Base-by-base conservation (phyloP, 2,329 filamentous ascomycete genomes). In the Nemania sp. region DNA sequence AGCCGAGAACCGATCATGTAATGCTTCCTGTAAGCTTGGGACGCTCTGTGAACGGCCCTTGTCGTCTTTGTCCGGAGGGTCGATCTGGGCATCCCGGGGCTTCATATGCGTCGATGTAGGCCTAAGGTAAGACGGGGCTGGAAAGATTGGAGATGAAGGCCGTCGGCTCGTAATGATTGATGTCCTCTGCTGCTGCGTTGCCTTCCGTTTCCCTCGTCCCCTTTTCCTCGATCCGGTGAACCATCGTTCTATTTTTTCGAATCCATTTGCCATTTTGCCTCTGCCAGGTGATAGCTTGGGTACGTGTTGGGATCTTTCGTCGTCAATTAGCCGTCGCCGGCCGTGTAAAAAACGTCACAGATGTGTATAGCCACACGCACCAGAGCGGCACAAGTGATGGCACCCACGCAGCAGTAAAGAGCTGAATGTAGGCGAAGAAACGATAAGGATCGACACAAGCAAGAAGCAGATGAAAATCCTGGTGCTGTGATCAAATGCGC, bases 101-200 rank as follows among this genome's bases (percentile, higher is more conserved):
- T 79, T 73, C 84, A 87, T 87, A 21, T 81, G 79, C 56, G 76
- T 77, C 15, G 79, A 77, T 39, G 77, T 85, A 25, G 84, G 84
- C 47, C 81, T 78, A 63, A 87, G 83, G 65, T 84, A 87, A 1
- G 72, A 68, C 15, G 72, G 72, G 9, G 72, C 67, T 18, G 72
- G 72, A 52, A 74, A 74, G 21, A 65, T 52, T 32, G 57, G 67
- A 15, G 57, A 59, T 15, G 68, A 62, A 18, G 65, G 56, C 17
- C 62, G 61, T 20, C 57, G 53, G 21, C 55, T 45, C 49, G 54
- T 47, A n/a, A 40, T 37, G 3, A 47, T 40, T 40, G 64, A 45
- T n/a, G 57, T 3, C 12, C 67, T 68, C 48, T 62, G 64, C 21
- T 62, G 64, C 13, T 61, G 66, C 50, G 54, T 52, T 45, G 68